Percentiles rank a stretch among this genome's conserved stretches.
phyloP scores from a whole-genome alignment of 2,329 filamentous ascomycete genomes.

The Colletotrichum horii region DNA sequence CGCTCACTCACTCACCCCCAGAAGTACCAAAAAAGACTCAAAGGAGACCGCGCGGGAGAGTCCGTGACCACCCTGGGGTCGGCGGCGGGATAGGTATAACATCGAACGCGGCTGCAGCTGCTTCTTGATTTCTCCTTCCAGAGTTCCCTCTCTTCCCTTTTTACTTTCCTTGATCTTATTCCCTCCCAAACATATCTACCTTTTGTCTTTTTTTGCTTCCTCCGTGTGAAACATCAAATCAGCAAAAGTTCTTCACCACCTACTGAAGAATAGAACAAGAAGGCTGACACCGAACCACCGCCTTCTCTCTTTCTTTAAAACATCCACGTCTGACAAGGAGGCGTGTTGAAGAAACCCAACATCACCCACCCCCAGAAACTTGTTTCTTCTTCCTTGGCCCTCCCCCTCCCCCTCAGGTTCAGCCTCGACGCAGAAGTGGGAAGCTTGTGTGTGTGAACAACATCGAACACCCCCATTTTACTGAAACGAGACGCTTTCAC shows the following conservation, averaged over 20 bases:
- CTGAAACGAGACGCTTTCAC: conserved; percentile 16
- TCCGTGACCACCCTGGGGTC: neutral
- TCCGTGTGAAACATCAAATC: neutral
- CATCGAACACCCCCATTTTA: neutral
- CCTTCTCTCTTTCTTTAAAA: conserved; percentile 10
- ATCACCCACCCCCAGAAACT: neutral
- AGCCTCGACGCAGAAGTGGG: neutral
- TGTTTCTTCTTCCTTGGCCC: neutral
- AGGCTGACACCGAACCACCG: neutral
- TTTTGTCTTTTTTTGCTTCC: neutral
- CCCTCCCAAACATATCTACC: neutral
- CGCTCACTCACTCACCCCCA: neutral
- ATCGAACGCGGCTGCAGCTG: conserved; percentile 12
- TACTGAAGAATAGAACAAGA: neutral
- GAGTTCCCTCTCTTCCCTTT: neutral
- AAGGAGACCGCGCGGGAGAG: neutral
- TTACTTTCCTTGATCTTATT: neutral
- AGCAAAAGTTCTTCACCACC: neutral
- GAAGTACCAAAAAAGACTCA: neutral
- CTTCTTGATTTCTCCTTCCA: neutral
- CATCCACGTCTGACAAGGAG: conserved; percentile 19
- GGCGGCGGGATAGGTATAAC: conserved; percentile 2
- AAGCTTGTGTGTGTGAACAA: neutral
- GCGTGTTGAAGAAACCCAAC: neutral
- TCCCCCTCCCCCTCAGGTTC: neutral